Evolutionary conservation across 768 basidiomycete genomes (phyloP), one percentile per base, ranked within the genome.

Genomic region (Mrakia blollopis): DNA sequence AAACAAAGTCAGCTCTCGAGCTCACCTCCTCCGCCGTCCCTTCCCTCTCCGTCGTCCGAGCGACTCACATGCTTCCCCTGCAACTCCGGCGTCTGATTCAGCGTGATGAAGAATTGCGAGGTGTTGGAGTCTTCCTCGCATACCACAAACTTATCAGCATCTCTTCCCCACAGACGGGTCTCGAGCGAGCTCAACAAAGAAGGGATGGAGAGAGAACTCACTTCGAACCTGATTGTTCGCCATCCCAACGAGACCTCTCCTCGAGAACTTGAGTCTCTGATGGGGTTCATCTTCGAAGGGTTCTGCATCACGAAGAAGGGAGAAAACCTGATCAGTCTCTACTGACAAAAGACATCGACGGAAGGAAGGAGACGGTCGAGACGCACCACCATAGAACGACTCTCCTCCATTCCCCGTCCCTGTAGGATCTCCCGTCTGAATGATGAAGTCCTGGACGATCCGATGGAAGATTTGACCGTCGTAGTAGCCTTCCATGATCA

Each of bases 261-360:
- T 91, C 0, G 89, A 85, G 83, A 92, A 98, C 54, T 92, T 90
- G 78, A 99, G 85, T 52, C 97, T 89, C 5, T 94, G 93, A 80
- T 96, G 94, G 28, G 94, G 89, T 84, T 98, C 95, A 84, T 97
- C 94, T 82, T 93, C 91, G 79, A 97, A 97, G 3, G 91, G 92
- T 80, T 95, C 94, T 92, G 80, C n/a, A n/a, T n/a, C n/a, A n/a
- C 60, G 21, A 8, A 35, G 23, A 39, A 21, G 10, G 5, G 72
- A 7, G 60, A 0, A 18, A 18, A 37, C 35, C 11, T 11, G 41
- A 21, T 23, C 37, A 74, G 30, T 41, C 39, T 41, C 41, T 9
- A 11, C 39, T 30, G 57, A 32, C 16, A 10, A 21, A 39, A 69
- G 7, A n/a, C 1, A 52, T 3, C 9, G 28, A 65, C 78, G 32